phyloP scores from a whole-genome alignment of 2,329 filamentous ascomycete genomes.

The Xylariaceae sp. region DNA sequence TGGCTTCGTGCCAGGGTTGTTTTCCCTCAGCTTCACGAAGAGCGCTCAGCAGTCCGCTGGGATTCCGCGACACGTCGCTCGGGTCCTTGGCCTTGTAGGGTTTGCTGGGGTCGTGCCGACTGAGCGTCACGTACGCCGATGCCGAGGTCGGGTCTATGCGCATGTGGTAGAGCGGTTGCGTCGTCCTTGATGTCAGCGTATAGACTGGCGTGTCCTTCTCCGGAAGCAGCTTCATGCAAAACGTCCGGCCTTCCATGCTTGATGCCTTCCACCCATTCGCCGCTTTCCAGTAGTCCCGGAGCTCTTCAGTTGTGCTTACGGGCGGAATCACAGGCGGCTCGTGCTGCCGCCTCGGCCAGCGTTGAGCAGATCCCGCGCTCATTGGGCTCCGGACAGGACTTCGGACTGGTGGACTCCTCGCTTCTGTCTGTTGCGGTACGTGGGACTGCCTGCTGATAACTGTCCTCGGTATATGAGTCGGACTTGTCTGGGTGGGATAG shows the following conservation, averaged over 20 bases:
- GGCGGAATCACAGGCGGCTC: constrained; percentile 55
- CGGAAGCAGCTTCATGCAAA: constrained; percentile 63
- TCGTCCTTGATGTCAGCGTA: constrained; percentile 64
- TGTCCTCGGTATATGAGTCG: constrained; percentile 67
- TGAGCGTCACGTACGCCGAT: constrained; percentile 66
- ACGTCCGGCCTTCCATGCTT: constrained; percentile 62
- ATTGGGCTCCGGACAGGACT: constrained; percentile 44
- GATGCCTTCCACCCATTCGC: constrained; percentile 73
- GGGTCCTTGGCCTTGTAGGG: constrained; percentile 54
- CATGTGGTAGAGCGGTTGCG: constrained; percentile 71
- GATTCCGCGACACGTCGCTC: constrained; percentile 37
- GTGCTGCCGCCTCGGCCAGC: constrained; percentile 43
- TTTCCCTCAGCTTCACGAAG: constrained; percentile 44
- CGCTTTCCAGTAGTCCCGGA: constrained; percentile 72
- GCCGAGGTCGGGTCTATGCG: constrained; percentile 68
- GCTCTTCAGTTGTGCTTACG: constrained; percentile 64
- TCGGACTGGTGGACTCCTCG: constrained; percentile 38
- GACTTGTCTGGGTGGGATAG: constrained; percentile 70
- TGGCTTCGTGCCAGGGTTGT: constrained; percentile 63
- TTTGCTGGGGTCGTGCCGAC: constrained; percentile 66
- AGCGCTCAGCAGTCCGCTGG: constrained; percentile 39
- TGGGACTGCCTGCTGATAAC: constrained; percentile 72
- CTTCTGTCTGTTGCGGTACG: constrained; percentile 47
- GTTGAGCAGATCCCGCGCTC: constrained; percentile 40
- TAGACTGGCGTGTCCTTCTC: constrained; percentile 70